Percentiles rank a stretch among this genome's conserved stretches.
Conservation (phyloP, 139 green algal species). For the Eudorina sp. region DNA sequence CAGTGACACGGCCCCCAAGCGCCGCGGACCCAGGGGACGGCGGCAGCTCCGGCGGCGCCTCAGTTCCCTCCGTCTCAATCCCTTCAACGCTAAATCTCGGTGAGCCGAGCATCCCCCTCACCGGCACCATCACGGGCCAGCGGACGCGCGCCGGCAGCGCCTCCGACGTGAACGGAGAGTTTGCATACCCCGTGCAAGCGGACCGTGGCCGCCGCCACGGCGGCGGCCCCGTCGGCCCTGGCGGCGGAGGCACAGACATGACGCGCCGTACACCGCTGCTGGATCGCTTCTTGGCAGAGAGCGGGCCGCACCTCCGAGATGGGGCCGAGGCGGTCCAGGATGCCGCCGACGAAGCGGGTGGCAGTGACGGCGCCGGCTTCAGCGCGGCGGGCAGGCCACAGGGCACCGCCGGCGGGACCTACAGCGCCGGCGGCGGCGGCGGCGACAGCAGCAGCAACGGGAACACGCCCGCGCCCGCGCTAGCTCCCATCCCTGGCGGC, state of each 20-base stretch:
- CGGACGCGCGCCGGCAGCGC: not conserved
- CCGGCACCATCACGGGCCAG: not conserved
- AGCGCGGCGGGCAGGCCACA: too few relatives aligned
- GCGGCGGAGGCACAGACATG: too few relatives aligned
- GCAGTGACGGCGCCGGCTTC: too few relatives aligned
- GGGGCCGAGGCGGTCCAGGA: not conserved
- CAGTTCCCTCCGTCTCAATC: not conserved
- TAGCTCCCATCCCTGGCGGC: too few relatives aligned
- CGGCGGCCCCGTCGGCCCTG: not conserved
- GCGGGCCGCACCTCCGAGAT: not conserved
- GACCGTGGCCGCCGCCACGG: not conserved
- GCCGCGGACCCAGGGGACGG: not conserved
- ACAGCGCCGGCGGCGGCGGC: not conserved
- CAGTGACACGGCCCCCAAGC: too few relatives aligned
- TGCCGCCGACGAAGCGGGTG: not conserved
- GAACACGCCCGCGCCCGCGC: not conserved
- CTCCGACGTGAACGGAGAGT: not conserved
- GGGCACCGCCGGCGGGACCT: not conserved
- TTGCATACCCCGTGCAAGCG: too few relatives aligned
- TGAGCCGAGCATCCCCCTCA: constrained; percentile 6
- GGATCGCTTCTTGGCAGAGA: not conserved
- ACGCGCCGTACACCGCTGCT: not conserved
- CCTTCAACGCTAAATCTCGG: constrained; percentile 25
- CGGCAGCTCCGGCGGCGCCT: not conserved
- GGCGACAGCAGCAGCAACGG: not conserved